A percentile compares a stretch with the other conserved stretches of the same genome.
phyloP scores from a whole-genome alignment of 768 basidiomycete genomes.

The Tulasnella sp. region DNA sequence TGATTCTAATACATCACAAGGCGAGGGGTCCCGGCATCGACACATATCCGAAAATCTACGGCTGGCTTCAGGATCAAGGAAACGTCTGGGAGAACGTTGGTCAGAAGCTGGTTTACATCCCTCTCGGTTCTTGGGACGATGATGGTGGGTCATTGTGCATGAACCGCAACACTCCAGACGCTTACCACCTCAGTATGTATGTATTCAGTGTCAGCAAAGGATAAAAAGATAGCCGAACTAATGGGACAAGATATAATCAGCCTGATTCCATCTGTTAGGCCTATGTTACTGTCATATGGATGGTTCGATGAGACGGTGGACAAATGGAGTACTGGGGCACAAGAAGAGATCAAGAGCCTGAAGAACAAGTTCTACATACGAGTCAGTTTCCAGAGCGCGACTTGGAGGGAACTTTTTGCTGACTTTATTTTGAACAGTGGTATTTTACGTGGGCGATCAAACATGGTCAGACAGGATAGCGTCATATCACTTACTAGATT shows the following conservation, averaged over 20 bases:
- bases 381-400: neutral
- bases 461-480: neutral
- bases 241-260: neutral
- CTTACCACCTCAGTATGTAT: neutral
- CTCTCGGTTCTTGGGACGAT: slow-evolving; percentile 30
- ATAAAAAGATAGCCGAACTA: slow-evolving; percentile 13
- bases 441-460: neutral
- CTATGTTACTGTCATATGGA: slow-evolving; percentile 24
- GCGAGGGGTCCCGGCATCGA: neutral
- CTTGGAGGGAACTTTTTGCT: neutral
- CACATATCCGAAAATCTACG: neutral
- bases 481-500: no score
- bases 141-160: neutral
- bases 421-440: neutral
- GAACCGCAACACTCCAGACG: neutral
- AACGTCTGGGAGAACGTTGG: neutral
- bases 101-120: slow-evolving; percentile 18
- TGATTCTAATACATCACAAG: neutral
- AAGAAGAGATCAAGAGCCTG: neutral
- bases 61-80: slow-evolving; percentile 8
- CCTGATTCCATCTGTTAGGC: neutral
- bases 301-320: slow-evolving; percentile 26
- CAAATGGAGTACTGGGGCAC: neutral
- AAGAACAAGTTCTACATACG: slow-evolving; percentile 16
- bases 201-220: neutral